Evolutionary conservation across 495 filamentous ascomycete species (phyloP).

Genomic region (Endocarpon pusillum): DNA sequence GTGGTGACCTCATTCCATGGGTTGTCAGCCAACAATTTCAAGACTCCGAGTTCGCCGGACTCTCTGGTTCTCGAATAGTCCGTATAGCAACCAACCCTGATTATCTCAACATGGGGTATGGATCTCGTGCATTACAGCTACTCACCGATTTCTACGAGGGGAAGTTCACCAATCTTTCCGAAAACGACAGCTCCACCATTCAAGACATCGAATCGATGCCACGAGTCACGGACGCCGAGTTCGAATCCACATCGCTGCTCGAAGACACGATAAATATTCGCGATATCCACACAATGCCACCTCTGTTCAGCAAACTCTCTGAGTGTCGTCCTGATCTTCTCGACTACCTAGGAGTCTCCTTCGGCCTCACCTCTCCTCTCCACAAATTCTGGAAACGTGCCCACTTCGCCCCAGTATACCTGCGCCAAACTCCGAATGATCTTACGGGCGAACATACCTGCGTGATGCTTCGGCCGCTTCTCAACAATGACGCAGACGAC

Average conservation of each 20-base stretch:
- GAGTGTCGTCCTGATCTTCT: slow-evolving; percentile 66
- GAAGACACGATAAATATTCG: slow-evolving; percentile 80
- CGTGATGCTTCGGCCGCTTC: slow-evolving; percentile 78
- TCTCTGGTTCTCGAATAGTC: slow-evolving; percentile 84
- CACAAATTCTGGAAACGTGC: slow-evolving; percentile 95
- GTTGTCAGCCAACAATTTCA: slow-evolving; percentile 97
- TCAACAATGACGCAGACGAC: slow-evolving; percentile 42
- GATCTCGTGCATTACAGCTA: slow-evolving; percentile 68
- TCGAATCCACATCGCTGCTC: slow-evolving; percentile 59
- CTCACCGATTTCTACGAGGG: slow-evolving; percentile 88
- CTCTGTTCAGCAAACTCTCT: slow-evolving; percentile 74
- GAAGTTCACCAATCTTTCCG: slow-evolving; percentile 71
- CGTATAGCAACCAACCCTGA: slow-evolving; percentile 95
- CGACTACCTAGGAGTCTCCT: slow-evolving; percentile 91
- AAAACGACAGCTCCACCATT: slow-evolving; percentile 29
- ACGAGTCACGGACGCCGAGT: slow-evolving; percentile 69
- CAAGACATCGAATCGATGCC: slow-evolving; percentile 49
- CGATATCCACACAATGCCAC: slow-evolving; percentile 81
- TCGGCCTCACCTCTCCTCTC: slow-evolving; percentile 71
- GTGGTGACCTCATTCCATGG: slow-evolving; percentile 96
- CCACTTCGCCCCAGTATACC: slow-evolving; percentile 77
- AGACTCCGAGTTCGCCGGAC: slow-evolving; percentile 85
- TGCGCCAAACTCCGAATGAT: slow-evolving; percentile 90
- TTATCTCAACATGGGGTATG: slow-evolving; percentile 88
- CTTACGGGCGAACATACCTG: slow-evolving; percentile 95